Evolutionary conservation across 2,329 filamentous ascomycete genomes (phyloP).

Genomic region (Paraphoma chrysanthemicola): DNA sequence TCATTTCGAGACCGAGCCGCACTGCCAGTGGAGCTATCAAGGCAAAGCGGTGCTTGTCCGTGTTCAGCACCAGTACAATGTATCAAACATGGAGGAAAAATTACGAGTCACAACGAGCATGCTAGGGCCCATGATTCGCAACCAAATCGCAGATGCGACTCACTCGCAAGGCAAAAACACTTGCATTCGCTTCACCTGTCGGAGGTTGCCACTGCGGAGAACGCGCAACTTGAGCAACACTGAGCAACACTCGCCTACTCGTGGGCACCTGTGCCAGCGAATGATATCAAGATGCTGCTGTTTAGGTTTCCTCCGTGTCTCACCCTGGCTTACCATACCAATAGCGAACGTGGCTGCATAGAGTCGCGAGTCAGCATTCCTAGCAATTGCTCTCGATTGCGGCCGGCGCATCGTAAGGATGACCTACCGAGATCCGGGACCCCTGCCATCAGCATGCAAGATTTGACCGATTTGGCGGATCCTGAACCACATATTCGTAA

Average conservation of each 20-base stretch:
- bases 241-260: neutral
- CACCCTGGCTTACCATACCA: neutral
- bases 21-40: too few species aligned
- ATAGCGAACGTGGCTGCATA: neutral
- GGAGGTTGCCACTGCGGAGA: too few species aligned
- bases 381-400: neutral
- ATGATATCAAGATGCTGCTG: neutral
- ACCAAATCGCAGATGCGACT: too few species aligned
- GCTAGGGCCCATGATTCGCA: too few species aligned
- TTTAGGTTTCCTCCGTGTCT: neutral
- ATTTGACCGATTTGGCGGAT: conserved; percentile 3
- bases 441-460: conserved; percentile 8
- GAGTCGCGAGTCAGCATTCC: neutral
- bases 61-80: too few species aligned
- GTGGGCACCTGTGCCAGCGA: neutral
- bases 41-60: too few species aligned
- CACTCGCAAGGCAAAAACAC: too few species aligned
- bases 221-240: neutral
- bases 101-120: too few species aligned
- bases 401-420: conserved; percentile 1
- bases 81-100: too few species aligned
- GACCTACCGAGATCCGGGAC: conserved; percentile 6
- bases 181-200: too few species aligned
- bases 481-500: neutral
- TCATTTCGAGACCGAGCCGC: too few species aligned